Percentiles rank a stretch among this genome's conserved stretches.
Conservation (phyloP, 139 green algal species). For the Eudorina sp. region DNA sequence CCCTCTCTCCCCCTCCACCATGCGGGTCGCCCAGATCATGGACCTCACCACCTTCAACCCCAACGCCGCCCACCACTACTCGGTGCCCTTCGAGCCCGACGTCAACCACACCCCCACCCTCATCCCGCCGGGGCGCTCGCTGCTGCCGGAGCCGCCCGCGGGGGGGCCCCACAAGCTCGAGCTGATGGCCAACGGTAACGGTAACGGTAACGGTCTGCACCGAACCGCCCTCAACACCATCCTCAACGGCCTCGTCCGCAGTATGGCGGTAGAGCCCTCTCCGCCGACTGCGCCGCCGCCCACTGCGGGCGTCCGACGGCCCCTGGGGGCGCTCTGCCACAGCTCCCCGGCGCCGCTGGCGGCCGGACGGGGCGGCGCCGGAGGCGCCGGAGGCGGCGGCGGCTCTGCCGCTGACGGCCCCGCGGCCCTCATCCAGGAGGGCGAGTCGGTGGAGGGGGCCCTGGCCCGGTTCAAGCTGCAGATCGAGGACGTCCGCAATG, state of each 20-base stretch:
- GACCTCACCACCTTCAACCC: constrained; percentile 21
- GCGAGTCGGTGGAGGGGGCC: constrained; percentile 12
- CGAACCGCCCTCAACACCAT: background rate
- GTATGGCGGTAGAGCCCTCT: background rate
- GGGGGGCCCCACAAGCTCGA: background rate
- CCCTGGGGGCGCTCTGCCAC: background rate
- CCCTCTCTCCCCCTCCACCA: background rate
- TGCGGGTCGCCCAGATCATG: background rate
- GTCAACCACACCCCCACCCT: background rate
- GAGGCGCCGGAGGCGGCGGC: background rate
- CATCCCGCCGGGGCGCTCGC: background rate
- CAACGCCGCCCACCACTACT: background rate
- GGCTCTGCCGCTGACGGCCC: background rate
- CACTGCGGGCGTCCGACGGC: background rate
- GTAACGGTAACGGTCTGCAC: background rate
- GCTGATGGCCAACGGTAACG: background rate
- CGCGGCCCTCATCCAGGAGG: constrained; percentile 4
- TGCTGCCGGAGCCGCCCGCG: background rate
- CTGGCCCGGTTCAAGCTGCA: constrained; percentile 11
- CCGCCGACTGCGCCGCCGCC: background rate
- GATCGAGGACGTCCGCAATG: background rate
- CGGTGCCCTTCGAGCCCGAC: background rate
- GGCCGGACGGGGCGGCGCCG: background rate
- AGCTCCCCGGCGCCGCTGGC: background rate
- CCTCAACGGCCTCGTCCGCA: background rate